Percentiles rank a stretch among this genome's conserved stretches.
phyloP scores from a whole-genome alignment of 768 basidiomycete genomes.

The Phlebiopsis flavidoalba region DNA sequence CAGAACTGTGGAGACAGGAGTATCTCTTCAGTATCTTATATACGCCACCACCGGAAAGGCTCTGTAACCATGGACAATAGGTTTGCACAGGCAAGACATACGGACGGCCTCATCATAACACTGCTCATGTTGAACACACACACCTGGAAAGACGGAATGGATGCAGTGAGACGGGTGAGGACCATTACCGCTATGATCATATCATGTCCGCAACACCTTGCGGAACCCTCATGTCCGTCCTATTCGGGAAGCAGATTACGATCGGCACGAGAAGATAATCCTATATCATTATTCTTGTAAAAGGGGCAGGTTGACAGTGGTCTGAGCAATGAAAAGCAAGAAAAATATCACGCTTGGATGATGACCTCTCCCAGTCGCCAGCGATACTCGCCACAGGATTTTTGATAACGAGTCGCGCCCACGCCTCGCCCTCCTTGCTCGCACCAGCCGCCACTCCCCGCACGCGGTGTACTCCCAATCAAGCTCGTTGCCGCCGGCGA shows the following conservation, averaged over 20 bases:
- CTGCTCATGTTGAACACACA: not conserved
- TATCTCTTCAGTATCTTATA: not conserved
- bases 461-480: conserved; percentile 63
- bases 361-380: conserved; percentile 60
- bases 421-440: conserved; percentile 56
- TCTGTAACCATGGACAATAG: not conserved
- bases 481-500: conserved; percentile 45
- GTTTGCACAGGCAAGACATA: not conserved
- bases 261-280: not conserved
- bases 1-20: not conserved
- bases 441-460: conserved; percentile 54
- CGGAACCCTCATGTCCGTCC: not conserved
- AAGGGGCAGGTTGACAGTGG: not conserved
- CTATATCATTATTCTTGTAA: not conserved
- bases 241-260: not conserved
- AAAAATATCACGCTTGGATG: conserved; percentile 13
- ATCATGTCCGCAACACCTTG: not conserved
- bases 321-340: not conserved
- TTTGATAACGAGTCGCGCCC: conserved; percentile 71
- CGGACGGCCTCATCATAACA: not conserved
- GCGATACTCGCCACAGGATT: conserved; percentile 59
- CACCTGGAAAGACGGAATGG: not conserved
- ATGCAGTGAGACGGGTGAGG: not conserved
- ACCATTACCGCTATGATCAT: not conserved
- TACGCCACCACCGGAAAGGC: not conserved